These are phyloP conservation scores for Myochromella boudieri DNA, from an alignment of 768 basidiomycete genomes.

Conservation along the genomic window DNA sequence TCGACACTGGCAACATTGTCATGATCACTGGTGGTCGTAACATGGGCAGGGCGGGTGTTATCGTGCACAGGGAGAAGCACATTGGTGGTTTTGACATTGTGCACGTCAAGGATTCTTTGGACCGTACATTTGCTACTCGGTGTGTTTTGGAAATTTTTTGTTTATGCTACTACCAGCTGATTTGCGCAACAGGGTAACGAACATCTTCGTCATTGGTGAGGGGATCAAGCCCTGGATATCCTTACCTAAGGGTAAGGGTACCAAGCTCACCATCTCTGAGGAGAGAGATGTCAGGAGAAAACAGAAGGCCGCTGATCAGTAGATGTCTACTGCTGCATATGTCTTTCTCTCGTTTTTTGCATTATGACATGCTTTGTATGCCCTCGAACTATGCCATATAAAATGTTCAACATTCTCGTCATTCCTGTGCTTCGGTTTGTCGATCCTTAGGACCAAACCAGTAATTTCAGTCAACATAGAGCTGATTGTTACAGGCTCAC, in stretches of 20 bases:
- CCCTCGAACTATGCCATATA: constrained; percentile 28
- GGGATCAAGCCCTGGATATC: constrained; percentile 96
- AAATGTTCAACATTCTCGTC: constrained; percentile 12
- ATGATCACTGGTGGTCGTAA: constrained; percentile 99
- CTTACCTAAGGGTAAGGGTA: constrained; percentile 95
- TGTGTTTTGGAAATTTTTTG: constrained; percentile 35
- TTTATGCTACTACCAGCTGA: constrained; percentile 1
- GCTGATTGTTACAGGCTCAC: background rate
- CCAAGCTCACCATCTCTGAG: constrained; percentile 95
- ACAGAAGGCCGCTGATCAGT: constrained; percentile 68
- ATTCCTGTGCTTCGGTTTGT: no score
- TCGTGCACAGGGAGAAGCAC: constrained; percentile 96
- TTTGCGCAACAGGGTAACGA: constrained; percentile 65
- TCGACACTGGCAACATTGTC: constrained; percentile 96
- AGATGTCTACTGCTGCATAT: constrained; percentile 25
- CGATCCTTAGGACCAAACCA: no score
- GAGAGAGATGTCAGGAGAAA: constrained; percentile 93
- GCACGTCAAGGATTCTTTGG: constrained; percentile 93
- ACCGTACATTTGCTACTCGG: constrained; percentile 97
- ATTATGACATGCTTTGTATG: constrained; percentile 43
- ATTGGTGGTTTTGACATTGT: constrained; percentile 98
- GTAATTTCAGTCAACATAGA: no score
- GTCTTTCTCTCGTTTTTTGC: constrained; percentile 23
- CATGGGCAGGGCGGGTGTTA: constrained; percentile 98
- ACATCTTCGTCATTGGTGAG: constrained; percentile 98